These are phyloP conservation scores for Drechslerella coelobrocha DNA, from an alignment of 2,329 filamentous ascomycete genomes.

Conservation along the genomic window DNA sequence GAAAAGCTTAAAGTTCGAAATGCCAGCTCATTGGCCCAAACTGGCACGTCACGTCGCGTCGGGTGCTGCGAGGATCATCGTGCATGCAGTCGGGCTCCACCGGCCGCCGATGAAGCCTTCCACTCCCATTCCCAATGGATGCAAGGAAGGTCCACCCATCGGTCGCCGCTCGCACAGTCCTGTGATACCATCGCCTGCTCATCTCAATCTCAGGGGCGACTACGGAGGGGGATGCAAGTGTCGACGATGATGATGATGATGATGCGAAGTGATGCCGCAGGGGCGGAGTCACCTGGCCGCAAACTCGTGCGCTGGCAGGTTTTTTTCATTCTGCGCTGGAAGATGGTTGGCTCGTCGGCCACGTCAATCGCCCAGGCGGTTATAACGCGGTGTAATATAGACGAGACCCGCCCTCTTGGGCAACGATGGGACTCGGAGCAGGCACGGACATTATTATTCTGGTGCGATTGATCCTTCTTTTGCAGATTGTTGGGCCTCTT, in stretches of 20 bases:
- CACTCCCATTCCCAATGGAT: neutral
- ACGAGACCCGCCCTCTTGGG: neutral
- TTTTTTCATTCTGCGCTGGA: neutral
- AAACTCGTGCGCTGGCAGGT: neutral
- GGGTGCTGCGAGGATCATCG: neutral
- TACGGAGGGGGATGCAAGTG: neutral
- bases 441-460: neutral
- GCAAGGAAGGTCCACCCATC: neutral
- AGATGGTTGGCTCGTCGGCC: neutral
- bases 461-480: neutral
- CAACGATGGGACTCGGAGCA: neutral
- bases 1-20: neutral
- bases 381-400: neutral
- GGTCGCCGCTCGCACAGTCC: neutral
- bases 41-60: neutral
- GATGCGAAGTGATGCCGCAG: neutral
- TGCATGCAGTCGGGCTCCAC: neutral
- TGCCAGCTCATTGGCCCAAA: slow-evolving; percentile 1
- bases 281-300: neutral
- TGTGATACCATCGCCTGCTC: neutral
- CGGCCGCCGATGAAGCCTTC: neutral
- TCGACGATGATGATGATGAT: neutral
- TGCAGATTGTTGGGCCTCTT: slow-evolving; percentile 6
- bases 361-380: neutral
- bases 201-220: neutral